These are phyloP conservation scores for Hymenoscyphus occultus DNA, from an alignment of 2,329 filamentous ascomycete species.

Conservation along the genomic window DNA sequence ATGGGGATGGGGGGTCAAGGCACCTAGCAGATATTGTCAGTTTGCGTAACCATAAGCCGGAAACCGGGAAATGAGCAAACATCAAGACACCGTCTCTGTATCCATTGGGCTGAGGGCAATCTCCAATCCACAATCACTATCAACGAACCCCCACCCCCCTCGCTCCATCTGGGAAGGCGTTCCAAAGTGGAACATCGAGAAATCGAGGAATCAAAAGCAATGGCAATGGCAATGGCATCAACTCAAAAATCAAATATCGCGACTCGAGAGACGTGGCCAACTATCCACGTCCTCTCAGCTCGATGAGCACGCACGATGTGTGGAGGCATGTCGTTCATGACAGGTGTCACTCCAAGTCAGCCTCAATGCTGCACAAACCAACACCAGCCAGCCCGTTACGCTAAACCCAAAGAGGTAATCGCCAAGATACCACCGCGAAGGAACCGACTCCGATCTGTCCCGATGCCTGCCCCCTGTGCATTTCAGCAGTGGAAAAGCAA, in stretches of 20 bases:
- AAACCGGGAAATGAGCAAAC: slow-evolving; percentile 3
- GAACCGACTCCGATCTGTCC: not conserved
- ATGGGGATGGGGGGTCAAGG: not conserved
- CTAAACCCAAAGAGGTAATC: not conserved
- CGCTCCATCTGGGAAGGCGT: not conserved
- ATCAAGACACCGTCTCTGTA: not conserved
- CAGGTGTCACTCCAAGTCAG: slow-evolving; percentile 1
- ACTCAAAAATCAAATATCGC: not conserved
- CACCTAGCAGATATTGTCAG: not conserved
- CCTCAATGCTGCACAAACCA: not conserved
- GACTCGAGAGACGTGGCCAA: not conserved
- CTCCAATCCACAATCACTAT: not conserved
- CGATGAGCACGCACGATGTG: not conserved
- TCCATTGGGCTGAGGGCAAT: not conserved
- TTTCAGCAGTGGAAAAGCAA: too few species aligned
- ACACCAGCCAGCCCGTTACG: not conserved
- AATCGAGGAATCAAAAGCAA: not conserved
- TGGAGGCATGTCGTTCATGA: slow-evolving; percentile 7
- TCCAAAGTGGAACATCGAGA: not conserved
- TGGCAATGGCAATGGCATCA: not conserved
- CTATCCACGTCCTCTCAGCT: not conserved
- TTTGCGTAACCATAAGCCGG: slow-evolving; percentile 1
- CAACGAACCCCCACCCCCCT: not conserved
- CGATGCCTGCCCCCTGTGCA: not conserved
- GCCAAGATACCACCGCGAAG: not conserved